Conservation (phyloP, 352 stramenopile species). For the Phytophthora parvispora region DNA sequence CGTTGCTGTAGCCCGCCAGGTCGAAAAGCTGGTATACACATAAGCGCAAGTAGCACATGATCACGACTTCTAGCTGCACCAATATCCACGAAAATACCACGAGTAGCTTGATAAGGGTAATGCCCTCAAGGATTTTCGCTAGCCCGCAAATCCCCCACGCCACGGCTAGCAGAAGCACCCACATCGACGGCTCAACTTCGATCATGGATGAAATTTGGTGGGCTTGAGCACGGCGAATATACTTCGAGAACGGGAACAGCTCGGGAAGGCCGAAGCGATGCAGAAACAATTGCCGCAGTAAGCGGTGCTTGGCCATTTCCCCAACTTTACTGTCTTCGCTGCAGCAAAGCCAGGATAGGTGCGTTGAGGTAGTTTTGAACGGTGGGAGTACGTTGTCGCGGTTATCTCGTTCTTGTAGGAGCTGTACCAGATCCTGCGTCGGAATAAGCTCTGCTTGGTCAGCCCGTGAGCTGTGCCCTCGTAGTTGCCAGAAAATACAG, state of each 20-base stretch:
- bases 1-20: constrained; percentile 31
- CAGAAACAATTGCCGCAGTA: constrained; percentile 59
- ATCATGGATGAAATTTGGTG: constrained; percentile 82
- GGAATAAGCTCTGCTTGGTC: constrained; percentile 51
- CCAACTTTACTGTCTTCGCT: background rate
- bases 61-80: constrained; percentile 38
- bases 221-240: constrained; percentile 68
- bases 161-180: constrained; percentile 56
- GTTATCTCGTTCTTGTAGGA: background rate
- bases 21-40: constrained; percentile 39
- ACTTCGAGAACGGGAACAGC: constrained; percentile 77
- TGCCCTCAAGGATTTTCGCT: constrained; percentile 15
- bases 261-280: constrained; percentile 50
- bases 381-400: background rate
- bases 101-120: constrained; percentile 40
- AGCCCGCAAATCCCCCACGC: constrained; percentile 51
- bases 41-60: constrained; percentile 48
- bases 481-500: constrained; percentile 49
- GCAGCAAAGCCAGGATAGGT: background rate
- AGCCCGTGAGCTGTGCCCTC: constrained; percentile 28
- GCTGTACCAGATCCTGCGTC: constrained; percentile 29
- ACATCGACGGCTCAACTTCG: constrained; percentile 72
- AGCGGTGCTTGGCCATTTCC: constrained; percentile 32
- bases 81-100: constrained; percentile 33
- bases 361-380: background rate